These are phyloP conservation scores for Pythium myriotylum DNA, from an alignment of 352 stramenopile genomes.

Conservation along the genomic window DNA sequence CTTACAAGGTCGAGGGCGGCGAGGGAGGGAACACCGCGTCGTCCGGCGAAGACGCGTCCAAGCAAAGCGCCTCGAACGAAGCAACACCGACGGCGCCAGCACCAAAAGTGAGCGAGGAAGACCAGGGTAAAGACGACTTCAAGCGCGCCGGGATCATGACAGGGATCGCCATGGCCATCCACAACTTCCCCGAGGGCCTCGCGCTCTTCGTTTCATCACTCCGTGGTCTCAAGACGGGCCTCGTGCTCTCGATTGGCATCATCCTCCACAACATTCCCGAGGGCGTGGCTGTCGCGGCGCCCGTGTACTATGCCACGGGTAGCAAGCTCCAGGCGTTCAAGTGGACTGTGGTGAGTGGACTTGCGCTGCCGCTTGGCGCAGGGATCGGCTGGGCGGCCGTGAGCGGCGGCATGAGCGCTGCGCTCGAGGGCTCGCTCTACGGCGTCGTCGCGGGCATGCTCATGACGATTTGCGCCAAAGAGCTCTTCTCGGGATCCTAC, in stretches of 20 bases:
- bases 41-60: no score
- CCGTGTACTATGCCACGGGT: conserved; percentile 96
- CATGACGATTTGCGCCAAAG: conserved; percentile 89
- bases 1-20: no score
- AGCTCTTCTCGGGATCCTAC: conserved; percentile 53
- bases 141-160: conserved; percentile 89
- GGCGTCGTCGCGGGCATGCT: conserved; percentile 27
- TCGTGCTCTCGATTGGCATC: conserved; percentile 91
- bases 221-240: conserved; percentile 83
- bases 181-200: conserved; percentile 97
- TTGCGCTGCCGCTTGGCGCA: conserved; percentile 91
- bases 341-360: conserved; percentile 86
- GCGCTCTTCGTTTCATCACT: conserved; percentile 93
- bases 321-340: conserved; percentile 91
- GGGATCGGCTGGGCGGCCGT: conserved; percentile 73
- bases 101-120: no score
- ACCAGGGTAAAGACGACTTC: background rate
- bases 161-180: conserved; percentile 90
- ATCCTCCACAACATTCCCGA: conserved; percentile 97
- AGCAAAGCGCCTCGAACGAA: no score
- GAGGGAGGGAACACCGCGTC: no score
- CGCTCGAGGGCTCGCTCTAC: conserved; percentile 93
- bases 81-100: no score
- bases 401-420: conserved; percentile 54
- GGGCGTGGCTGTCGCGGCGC: conserved; percentile 93